phyloP scores from a whole-genome alignment of 73 alveolate species.

The Breviolum minutum region DNA sequence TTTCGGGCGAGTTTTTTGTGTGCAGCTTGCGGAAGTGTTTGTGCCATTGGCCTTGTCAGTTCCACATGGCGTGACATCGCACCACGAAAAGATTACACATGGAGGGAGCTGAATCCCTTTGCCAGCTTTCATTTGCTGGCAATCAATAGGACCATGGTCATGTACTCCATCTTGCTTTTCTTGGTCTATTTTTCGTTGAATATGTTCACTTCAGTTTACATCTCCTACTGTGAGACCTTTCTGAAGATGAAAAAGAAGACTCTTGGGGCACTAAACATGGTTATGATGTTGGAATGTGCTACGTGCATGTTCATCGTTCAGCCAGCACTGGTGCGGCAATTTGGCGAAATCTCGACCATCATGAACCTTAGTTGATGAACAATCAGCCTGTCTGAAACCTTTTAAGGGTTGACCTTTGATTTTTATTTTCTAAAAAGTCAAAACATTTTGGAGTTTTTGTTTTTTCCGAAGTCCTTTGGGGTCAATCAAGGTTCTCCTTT shows the following conservation, averaged over 20 bases:
- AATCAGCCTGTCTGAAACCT: no score
- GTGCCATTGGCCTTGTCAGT: not conserved
- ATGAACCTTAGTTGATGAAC: no score
- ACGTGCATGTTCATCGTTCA: not conserved
- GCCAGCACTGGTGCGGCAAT: not conserved
- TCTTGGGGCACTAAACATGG: not conserved
- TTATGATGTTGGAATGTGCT: not conserved
- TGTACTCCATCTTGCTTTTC: slow-evolving; percentile 23
- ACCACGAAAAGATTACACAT: not conserved
- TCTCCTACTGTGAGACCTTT: slow-evolving; percentile 5
- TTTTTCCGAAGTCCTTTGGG: no score
- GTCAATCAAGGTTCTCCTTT: not conserved
- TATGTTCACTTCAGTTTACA: not conserved
- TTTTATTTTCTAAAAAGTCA: no score
- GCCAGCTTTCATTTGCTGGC: not conserved
- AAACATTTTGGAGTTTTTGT: no score
- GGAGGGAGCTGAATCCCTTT: not conserved
- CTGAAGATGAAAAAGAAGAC: slow-evolving; percentile 7
- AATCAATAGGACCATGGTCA: not conserved
- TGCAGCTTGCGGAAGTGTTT: not conserved
- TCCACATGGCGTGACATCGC: slow-evolving; percentile 15
- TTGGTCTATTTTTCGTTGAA: slow-evolving; percentile 8
- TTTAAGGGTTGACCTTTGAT: no score
- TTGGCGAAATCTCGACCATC: slow-evolving; percentile 12
- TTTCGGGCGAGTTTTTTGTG: slow-evolving; percentile 17